These are phyloP conservation scores for Umbelopsis sp. DNA, from an alignment of 192 early-diverging fungal genomes.

Conservation along the genomic window DNA sequence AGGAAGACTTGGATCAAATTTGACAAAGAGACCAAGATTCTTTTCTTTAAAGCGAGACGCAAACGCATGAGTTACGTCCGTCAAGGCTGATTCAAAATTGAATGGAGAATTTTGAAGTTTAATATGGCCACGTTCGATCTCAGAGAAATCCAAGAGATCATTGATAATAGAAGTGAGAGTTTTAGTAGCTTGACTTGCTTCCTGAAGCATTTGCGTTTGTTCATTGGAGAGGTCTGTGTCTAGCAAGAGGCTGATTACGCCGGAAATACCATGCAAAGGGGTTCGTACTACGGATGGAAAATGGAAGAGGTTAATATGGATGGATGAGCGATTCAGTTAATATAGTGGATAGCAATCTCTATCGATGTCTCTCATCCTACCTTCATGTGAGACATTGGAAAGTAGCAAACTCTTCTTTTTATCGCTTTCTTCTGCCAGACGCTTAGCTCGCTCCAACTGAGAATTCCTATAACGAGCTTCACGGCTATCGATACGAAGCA, in stretches of 20 bases:
- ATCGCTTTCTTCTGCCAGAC: conserved; percentile 17
- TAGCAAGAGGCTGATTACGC: conserved; percentile 5
- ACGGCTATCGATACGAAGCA: background rate
- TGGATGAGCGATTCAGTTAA: too few relatives aligned
- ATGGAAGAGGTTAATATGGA: too few relatives aligned
- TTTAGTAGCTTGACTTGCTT: background rate
- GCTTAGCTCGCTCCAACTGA: conserved; percentile 14
- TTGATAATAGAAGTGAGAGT: conserved; percentile 10
- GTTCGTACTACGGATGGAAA: conserved; percentile 4
- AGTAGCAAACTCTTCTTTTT: conserved; percentile 19
- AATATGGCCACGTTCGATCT: background rate
- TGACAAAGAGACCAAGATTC: background rate
- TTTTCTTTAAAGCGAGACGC: background rate
- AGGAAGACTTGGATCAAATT: background rate
- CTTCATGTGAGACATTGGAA: conserved; percentile 16
- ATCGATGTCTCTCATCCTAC: background rate
- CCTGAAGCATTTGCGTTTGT: conserved; percentile 5
- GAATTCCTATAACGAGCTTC: conserved; percentile 6
- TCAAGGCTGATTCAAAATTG: background rate
- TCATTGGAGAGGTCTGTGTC: background rate
- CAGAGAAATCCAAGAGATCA: conserved; percentile 10
- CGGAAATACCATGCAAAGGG: conserved; percentile 15
- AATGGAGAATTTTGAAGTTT: background rate
- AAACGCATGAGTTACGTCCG: background rate
- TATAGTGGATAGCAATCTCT: background rate